phyloP scores from a whole-genome alignment of 352 stramenopile species.

The Salisapilia sapeloensis region DNA sequence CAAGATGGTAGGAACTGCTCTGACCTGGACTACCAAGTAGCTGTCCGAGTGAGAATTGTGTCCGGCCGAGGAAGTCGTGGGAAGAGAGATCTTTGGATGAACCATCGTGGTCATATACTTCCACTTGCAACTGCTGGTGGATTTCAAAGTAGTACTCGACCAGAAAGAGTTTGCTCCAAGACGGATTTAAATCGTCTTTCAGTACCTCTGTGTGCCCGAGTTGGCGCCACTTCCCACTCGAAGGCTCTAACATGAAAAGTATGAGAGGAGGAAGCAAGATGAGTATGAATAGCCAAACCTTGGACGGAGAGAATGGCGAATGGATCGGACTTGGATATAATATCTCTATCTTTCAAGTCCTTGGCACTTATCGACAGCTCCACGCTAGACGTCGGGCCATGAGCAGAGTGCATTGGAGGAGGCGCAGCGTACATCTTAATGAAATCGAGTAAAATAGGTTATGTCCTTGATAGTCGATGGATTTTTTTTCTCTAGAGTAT shows the following conservation, averaged over 20 bases:
- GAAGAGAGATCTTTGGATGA: constrained; percentile 32
- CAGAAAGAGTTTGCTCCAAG: constrained; percentile 65
- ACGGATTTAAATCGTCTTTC: constrained; percentile 55
- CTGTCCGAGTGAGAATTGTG: constrained; percentile 61
- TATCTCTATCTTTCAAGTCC: constrained; percentile 70
- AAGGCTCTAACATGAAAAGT: constrained; percentile 8
- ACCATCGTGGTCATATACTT: constrained; percentile 77
- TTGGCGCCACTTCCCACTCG: constrained; percentile 34
- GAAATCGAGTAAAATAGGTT: too few species aligned
- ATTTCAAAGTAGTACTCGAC: constrained; percentile 75
- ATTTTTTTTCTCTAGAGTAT: too few species aligned
- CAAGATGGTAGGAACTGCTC: constrained; percentile 36
- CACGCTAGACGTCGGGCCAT: constrained; percentile 34
- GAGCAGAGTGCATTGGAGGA: too few species aligned
- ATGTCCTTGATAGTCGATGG: too few species aligned
- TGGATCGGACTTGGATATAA: constrained; percentile 77
- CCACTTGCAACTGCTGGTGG: constrained; percentile 71
- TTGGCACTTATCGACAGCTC: constrained; percentile 75
- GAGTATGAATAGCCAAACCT: constrained; percentile 5
- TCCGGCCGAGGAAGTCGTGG: constrained; percentile 57
- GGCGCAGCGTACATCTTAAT: too few species aligned
- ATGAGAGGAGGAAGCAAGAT: background rate
- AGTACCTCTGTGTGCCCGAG: constrained; percentile 66
- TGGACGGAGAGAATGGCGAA: constrained; percentile 52
- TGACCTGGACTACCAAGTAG: constrained; percentile 59